These are phyloP conservation scores for Jaltomata sinuosa DNA, from an alignment of 257 asterid genomes.

Conservation along the genomic window DNA sequence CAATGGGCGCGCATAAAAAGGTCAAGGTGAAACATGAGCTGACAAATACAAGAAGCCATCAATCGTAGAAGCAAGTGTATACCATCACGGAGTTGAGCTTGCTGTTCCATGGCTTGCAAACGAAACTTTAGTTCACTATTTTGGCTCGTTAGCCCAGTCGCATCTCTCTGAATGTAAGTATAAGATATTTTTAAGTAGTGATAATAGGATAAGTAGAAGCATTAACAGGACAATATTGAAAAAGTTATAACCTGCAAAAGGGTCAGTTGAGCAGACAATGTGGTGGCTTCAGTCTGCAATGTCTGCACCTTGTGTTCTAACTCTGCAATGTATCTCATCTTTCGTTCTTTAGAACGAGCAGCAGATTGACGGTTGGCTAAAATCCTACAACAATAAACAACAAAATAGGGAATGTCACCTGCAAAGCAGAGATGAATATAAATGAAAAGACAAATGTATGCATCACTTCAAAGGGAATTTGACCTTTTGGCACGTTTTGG, in stretches of 20 bases:
- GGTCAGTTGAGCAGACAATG: slow-evolving; percentile 56
- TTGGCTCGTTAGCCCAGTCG: slow-evolving; percentile 49
- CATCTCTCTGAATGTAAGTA: slow-evolving; percentile 36
- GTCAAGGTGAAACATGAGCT: neutral
- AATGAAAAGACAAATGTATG: neutral
- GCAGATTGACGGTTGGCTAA: slow-evolving; percentile 72
- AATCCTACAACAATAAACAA: slow-evolving; percentile 28
- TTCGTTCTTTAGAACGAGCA: slow-evolving; percentile 69
- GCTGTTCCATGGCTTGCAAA: slow-evolving; percentile 65
- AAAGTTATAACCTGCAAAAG: slow-evolving; percentile 36
- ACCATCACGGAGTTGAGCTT: slow-evolving; percentile 73
- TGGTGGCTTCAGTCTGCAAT: slow-evolving; percentile 57
- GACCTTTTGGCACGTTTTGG: slow-evolving; percentile 71
- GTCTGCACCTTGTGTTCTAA: slow-evolving; percentile 56
- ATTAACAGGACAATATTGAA: neutral
- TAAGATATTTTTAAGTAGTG: neutral
- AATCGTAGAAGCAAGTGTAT: neutral
- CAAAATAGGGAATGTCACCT: neutral
- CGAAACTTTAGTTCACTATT: slow-evolving; percentile 61
- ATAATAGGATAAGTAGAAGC: neutral
- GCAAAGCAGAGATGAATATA: neutral
- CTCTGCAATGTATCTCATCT: slow-evolving; percentile 61
- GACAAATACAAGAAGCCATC: neutral
- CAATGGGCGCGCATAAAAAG: neutral
- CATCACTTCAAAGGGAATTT: neutral